These are phyloP conservation scores for Phoenix dactylifera DNA, from an alignment of 176 grass and related monocot genomes.

Conservation along the genomic window DNA sequence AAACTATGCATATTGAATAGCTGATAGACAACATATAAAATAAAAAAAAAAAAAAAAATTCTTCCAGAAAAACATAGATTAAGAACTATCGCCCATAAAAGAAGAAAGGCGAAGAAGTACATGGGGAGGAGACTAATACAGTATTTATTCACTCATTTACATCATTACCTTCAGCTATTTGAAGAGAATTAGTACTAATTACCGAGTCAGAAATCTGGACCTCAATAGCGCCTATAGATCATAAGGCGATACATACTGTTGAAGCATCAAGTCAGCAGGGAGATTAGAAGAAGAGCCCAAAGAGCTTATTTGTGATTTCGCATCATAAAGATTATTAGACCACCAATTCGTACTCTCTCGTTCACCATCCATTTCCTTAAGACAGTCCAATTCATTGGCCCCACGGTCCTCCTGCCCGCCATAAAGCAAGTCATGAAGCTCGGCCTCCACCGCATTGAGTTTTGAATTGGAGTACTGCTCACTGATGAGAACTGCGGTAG, in stretches of 20 bases:
- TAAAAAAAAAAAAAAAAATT: no score
- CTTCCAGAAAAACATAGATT: no score
- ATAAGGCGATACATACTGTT: conserved; percentile 45
- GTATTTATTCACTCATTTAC: no score
- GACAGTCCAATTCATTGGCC: not conserved
- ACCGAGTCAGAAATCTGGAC: no score
- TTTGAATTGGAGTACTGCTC: conserved; percentile 20
- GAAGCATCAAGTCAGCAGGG: conserved; percentile 26
- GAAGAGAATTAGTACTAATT: no score
- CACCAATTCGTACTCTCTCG: conserved; percentile 49
- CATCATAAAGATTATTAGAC: conserved; percentile 28
- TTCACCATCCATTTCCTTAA: conserved; percentile 9
- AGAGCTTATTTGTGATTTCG: conserved; percentile 30
- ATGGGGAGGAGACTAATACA: no score
- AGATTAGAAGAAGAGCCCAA: conserved; percentile 45
- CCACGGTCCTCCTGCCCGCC: conserved; percentile 2
- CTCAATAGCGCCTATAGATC: conserved; percentile 21
- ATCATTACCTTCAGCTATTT: no score
- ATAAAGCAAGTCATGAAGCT: conserved; percentile 63
- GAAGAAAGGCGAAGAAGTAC: no score
- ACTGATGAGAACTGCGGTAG: not conserved
- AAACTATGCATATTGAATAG: no score
- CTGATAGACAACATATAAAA: no score
- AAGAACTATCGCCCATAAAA: no score
- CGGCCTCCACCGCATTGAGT: conserved; percentile 49